Conservation (phyloP, 495 filamentous ascomycete genomes). For the Aspergillus ellipticus region DNA sequence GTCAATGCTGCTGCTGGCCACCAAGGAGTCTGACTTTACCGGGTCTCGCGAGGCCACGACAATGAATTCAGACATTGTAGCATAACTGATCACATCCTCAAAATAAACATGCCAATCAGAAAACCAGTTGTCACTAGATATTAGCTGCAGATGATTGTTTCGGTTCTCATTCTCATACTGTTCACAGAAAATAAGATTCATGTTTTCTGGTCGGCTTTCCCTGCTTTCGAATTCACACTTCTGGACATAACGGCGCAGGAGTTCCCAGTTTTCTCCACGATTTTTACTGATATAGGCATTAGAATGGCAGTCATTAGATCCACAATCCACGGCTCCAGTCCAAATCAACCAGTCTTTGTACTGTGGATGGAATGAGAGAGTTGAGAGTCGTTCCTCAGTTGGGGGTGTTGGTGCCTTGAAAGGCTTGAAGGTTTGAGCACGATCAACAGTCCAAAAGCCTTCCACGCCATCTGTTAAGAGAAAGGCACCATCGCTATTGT, state of each 20-base stretch:
- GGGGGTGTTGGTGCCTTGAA: conserved; percentile 57
- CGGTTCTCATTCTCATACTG: conserved; percentile 60
- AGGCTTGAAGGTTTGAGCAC: conserved; percentile 60
- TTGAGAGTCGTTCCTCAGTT: conserved; percentile 39
- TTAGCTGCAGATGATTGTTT: conserved; percentile 58
- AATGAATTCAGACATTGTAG: conserved; percentile 92
- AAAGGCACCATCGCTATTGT: conserved; percentile 79
- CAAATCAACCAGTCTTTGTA: conserved; percentile 86
- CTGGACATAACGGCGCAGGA: conserved; percentile 60
- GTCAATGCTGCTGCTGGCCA: conserved; percentile 78
- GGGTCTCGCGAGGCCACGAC: conserved; percentile 73
- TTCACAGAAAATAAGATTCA: conserved; percentile 77
- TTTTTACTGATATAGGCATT: conserved; percentile 69
- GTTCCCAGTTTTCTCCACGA: conserved; percentile 72
- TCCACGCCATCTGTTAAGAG: conserved; percentile 67
- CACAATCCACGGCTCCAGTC: conserved; percentile 66
- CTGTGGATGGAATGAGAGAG: conserved; percentile 75
- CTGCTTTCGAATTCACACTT: conserved; percentile 80
- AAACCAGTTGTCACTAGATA: conserved; percentile 74
- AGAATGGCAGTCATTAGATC: conserved; percentile 54
- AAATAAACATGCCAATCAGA: conserved; percentile 54
- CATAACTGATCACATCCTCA: conserved; percentile 74
- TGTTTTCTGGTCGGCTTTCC: conserved; percentile 53
- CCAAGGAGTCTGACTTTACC: conserved; percentile 60
- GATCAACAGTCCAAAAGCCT: conserved; percentile 74